Conservation (phyloP, 139 green algal species). For the Auxenochlorella pyrenoidosa region DNA sequence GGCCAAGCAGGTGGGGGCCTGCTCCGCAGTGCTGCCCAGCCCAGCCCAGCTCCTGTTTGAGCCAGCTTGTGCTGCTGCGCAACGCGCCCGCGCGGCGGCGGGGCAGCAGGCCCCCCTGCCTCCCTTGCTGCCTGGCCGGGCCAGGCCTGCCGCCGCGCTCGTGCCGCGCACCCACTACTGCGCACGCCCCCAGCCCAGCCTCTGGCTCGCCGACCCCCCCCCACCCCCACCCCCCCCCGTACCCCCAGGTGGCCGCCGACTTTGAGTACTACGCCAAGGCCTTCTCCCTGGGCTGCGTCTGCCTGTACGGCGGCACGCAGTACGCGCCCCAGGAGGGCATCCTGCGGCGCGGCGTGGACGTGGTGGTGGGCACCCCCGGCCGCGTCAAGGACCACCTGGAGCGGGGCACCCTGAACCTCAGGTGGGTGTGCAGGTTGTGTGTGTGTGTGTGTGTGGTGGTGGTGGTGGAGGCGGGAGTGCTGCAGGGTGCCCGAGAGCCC, state of each 20-base stretch:
- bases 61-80: too few relatives aligned
- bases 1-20: conserved; percentile 89
- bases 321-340: conserved; percentile 79
- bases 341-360: conserved; percentile 89
- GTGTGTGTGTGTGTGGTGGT: background rate
- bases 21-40: too few relatives aligned
- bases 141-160: too few relatives aligned
- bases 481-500: too few relatives aligned
- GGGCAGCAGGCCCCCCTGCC: too few relatives aligned
- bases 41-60: too few relatives aligned
- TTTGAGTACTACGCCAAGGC: conserved; percentile 89
- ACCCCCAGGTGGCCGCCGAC: conserved; percentile 90
- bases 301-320: conserved; percentile 94
- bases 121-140: too few relatives aligned
- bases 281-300: conserved; percentile 75
- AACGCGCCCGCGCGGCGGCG: too few relatives aligned
- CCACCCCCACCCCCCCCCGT: background rate
- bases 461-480: background rate
- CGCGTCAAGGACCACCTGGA: conserved; percentile 97
- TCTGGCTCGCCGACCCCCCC: background rate
- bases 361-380: conserved; percentile 96
- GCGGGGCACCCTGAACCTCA: conserved; percentile 84
- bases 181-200: too few relatives aligned
- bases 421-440: background rate
- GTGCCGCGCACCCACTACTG: too few relatives aligned